A percentile compares a stretch with the other conserved stretches of the same genome.
These are phyloP conservation scores for Nigrospora osmanthi DNA, from an alignment of 2,329 filamentous ascomycete genomes.

Conservation along the genomic window DNA sequence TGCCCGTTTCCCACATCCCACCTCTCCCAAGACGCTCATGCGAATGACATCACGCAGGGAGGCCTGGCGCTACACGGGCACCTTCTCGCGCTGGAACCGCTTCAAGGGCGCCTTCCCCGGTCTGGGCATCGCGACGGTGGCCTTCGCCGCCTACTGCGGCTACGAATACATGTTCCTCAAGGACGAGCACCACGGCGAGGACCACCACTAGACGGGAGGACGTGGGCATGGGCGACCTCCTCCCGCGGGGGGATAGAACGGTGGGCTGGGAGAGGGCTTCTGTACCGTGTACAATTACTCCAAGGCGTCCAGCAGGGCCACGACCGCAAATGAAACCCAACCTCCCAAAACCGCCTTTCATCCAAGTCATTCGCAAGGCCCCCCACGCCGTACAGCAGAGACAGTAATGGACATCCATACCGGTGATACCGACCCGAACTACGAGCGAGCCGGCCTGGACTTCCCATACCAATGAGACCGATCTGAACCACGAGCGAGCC, in stretches of 20 bases:
- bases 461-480: no score
- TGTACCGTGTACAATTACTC: conserved; percentile 23
- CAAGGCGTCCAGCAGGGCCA: neutral
- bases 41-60: conserved; percentile 52
- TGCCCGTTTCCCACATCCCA: no score
- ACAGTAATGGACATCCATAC: no score
- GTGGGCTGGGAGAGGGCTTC: conserved; percentile 2
- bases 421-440: no score
- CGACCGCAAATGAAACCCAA: neutral
- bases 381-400: no score
- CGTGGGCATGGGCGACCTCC: conserved; percentile 1
- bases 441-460: no score
- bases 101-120: conserved; percentile 84
- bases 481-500: no score
- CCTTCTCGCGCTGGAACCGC: conserved; percentile 81
- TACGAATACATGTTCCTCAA: conserved; percentile 85
- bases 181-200: conserved; percentile 56
- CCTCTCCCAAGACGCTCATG: no score
- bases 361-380: no score
- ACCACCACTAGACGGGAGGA: conserved; percentile 34
- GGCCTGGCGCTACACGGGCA: conserved; percentile 87
- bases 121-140: conserved; percentile 84
- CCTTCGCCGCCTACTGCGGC: conserved; percentile 81
- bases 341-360: neutral
- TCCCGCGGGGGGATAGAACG: neutral